phyloP scores from a whole-genome alignment of 768 basidiomycete genomes.

The Mycena maculata region DNA sequence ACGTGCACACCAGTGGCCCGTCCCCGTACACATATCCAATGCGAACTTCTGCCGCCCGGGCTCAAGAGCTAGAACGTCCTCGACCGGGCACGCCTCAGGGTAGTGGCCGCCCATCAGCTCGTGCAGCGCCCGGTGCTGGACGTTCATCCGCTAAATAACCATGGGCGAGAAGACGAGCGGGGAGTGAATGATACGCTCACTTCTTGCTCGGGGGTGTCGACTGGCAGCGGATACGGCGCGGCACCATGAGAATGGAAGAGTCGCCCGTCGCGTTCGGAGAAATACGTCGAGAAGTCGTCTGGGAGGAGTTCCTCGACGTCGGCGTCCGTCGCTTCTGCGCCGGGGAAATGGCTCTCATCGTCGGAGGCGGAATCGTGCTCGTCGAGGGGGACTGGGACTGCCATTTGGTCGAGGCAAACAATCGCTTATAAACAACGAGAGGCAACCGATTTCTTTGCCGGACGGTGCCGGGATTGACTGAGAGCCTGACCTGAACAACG shows the following conservation, averaged over 20 bases:
- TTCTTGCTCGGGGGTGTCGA: constrained; percentile 75
- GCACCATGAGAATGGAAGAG: constrained; percentile 75
- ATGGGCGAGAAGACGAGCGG: background rate
- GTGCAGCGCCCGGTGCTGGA: constrained; percentile 60
- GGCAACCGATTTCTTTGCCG: background rate
- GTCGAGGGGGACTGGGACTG: constrained; percentile 35
- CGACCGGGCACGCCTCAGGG: constrained; percentile 63
- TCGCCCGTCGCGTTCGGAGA: constrained; percentile 66
- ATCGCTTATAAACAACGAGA: too few relatives aligned
- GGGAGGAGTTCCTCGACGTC: constrained; percentile 57
- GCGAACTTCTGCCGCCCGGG: constrained; percentile 60
- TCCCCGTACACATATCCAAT: constrained; percentile 84
- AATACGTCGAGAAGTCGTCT: constrained; percentile 71
- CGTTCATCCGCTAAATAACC: constrained; percentile 61
- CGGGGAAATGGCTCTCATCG: constrained; percentile 39
- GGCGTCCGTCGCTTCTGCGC: constrained; percentile 21
- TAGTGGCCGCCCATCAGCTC: constrained; percentile 67
- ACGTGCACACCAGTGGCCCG: constrained; percentile 77
- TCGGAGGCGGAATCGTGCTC: constrained; percentile 48
- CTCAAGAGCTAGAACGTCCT: constrained; percentile 57
- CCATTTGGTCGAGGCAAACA: background rate
- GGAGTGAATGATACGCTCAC: constrained; percentile 55
- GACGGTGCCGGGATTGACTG: too few relatives aligned
- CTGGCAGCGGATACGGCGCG: constrained; percentile 79
- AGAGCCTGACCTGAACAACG: too few relatives aligned